phyloP scores from a whole-genome alignment of 192 early-diverging fungal species.

The Umbelopsis ramanniana region DNA sequence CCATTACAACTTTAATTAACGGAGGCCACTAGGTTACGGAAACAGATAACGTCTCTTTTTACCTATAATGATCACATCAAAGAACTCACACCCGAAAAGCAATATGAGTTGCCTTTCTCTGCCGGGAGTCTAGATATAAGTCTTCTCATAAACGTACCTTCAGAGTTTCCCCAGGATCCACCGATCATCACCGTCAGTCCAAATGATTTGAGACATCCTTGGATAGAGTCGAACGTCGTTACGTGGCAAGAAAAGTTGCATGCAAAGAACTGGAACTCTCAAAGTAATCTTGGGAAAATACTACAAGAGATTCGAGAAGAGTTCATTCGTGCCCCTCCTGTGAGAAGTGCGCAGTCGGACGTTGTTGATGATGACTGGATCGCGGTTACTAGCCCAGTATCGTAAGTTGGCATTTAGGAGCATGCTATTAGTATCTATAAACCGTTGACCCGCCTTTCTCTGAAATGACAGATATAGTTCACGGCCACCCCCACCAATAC shows the following conservation, averaged over 20 bases:
- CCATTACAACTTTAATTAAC: not conserved
- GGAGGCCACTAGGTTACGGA: constrained; percentile 26
- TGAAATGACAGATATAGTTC: constrained; percentile 30
- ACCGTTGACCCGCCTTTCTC: not conserved
- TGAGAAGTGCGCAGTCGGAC: constrained; percentile 28
- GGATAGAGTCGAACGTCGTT: constrained; percentile 55
- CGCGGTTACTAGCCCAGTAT: constrained; percentile 14
- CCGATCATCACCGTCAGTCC: constrained; percentile 57
- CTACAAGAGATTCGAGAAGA: constrained; percentile 59
- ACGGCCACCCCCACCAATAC: constrained; percentile 42
- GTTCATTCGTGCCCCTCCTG: constrained; percentile 42
- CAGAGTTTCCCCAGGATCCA: constrained; percentile 55
- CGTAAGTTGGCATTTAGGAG: not conserved
- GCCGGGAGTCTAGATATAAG: constrained; percentile 16
- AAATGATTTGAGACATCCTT: constrained; percentile 53
- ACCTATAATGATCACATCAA: constrained; percentile 29
- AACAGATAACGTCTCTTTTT: constrained; percentile 42
- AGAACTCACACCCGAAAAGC: constrained; percentile 31
- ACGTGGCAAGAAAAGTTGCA: constrained; percentile 47
- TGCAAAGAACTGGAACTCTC: constrained; percentile 46
- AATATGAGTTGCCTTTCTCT: constrained; percentile 36
- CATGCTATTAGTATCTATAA: not conserved
- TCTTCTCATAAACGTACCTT: constrained; percentile 50
- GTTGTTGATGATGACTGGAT: constrained; percentile 24
- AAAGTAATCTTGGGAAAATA: constrained; percentile 52